Base-by-base conservation (phyloP, 768 basidiomycete genomes). In the Omphalotus guepiniiformis region DNA sequence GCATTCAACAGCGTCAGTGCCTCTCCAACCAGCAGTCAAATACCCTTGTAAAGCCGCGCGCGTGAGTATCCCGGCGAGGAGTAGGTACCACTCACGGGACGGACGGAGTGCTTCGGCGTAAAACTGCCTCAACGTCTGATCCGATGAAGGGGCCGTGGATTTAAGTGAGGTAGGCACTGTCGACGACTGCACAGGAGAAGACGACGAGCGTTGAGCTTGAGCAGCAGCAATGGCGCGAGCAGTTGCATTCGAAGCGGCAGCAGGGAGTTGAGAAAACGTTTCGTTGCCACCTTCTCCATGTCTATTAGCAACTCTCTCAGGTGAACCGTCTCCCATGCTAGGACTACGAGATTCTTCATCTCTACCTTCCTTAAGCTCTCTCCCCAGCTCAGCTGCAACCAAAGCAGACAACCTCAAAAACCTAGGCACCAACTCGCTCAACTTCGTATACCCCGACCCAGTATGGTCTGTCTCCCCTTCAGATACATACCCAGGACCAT, bases 1-100 rank as follows among this genome's bases (percentile, higher is more conserved):
- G 50, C 84, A 79, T 56, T 88, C 83, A 8, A 82, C 74, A 4
- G 83, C 80, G 30, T 81, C 76, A 1, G 77, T 66, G 1, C 91
- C 89, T 23, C 73, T 75, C 91, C 91, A 94, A 0, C 85, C 84
- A 8, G 81, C 84, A 1, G 81, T 82, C 37, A 93, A 72, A 58
- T 93, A 93, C 0, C 91, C 91, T 58, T 94, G 89, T 42, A 93
- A 65, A 16, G 82, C 85, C 0, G 88, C 88, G n/a, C 90, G 78
- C 4, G 89, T 89, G 23, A 91, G 69, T 19, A 94, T 68, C 2
- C 86, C 83, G 0, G 79, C 79, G 13, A 92, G 71, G 11, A 94
- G 73, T 65, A 85, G 73, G 63, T 91, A 93, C 91, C 91, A 93
- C 53, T 82, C 80, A 21, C 77, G 67, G 22, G 88, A 83, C 0